These are phyloP conservation scores for Trichocladium uniseriatum DNA, from an alignment of 495 filamentous ascomycete genomes.

Conservation along the genomic window DNA sequence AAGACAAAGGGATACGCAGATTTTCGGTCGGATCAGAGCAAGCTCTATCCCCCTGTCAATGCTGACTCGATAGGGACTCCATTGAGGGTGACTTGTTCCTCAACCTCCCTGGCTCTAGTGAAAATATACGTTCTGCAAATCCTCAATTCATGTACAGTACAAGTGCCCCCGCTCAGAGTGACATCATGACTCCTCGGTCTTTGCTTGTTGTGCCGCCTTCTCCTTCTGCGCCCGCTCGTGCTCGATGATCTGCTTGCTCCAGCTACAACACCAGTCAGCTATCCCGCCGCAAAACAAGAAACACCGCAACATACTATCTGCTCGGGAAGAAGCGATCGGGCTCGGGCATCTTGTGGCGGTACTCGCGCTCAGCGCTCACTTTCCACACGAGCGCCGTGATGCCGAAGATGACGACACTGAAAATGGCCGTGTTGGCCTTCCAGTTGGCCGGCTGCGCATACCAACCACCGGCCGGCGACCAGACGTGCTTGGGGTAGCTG, in stretches of 20 bases:
- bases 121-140: background rate
- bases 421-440: conserved; percentile 86
- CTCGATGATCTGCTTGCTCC: conserved; percentile 86
- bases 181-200: conserved; percentile 7
- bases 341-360: conserved; percentile 77
- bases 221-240: conserved; percentile 65
- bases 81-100: too few relatives aligned
- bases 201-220: conserved; percentile 14
- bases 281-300: background rate
- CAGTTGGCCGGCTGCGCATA: conserved; percentile 91
- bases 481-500: conserved; percentile 98
- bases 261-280: conserved; percentile 43
- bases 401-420: conserved; percentile 60
- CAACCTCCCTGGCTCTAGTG: too few relatives aligned
- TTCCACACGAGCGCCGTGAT: conserved; percentile 67
- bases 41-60: too few relatives aligned
- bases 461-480: conserved; percentile 97
- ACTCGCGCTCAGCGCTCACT: conserved; percentile 73
- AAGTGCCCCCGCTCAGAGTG: background rate
- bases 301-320: conserved; percentile 68
- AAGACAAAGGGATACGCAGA: too few relatives aligned
- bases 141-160: conserved; percentile 8
- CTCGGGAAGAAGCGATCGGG: conserved; percentile 84
- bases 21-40: too few relatives aligned
- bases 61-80: too few relatives aligned